Evolutionary conservation across 192 early-diverging fungal species (phyloP).

Genomic region (Podila minutissima): DNA sequence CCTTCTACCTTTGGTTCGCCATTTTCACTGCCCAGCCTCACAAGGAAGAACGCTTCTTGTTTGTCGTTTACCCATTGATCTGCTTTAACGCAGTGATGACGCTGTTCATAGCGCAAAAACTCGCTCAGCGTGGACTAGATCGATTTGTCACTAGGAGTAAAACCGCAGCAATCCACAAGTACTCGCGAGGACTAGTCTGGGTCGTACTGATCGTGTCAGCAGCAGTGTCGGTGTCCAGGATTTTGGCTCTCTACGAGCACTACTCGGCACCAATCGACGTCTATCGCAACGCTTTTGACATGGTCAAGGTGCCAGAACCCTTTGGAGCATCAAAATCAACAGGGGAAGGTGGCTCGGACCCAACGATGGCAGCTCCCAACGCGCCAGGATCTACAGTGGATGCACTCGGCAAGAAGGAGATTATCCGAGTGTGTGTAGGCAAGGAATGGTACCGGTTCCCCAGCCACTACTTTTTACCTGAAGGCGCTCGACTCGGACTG

Average conservation of each 20-base stretch:
- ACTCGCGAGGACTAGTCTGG: slow-evolving; percentile 44
- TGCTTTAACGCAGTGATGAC: slow-evolving; percentile 80
- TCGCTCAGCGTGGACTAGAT: slow-evolving; percentile 54
- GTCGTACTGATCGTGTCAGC: slow-evolving; percentile 55
- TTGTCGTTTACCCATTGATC: slow-evolving; percentile 89
- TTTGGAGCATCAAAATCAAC: background rate
- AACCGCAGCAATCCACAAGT: slow-evolving; percentile 45
- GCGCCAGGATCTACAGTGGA: background rate
- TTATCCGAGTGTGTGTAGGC: slow-evolving; percentile 80
- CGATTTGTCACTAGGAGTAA: slow-evolving; percentile 45
- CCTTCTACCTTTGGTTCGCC: slow-evolving; percentile 79
- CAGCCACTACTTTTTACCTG: slow-evolving; percentile 89
- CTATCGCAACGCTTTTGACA: slow-evolving; percentile 56
- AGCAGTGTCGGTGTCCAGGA: slow-evolving; percentile 73
- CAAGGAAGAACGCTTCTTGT: slow-evolving; percentile 98
- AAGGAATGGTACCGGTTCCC: slow-evolving; percentile 98
- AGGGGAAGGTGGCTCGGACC: slow-evolving; percentile 35
- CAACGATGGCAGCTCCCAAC: slow-evolving; percentile 18
- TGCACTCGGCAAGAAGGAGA: slow-evolving; percentile 10
- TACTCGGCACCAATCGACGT: slow-evolving; percentile 83
- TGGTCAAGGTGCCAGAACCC: slow-evolving; percentile 22
- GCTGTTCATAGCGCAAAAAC: slow-evolving; percentile 60
- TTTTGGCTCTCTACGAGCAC: slow-evolving; percentile 70
- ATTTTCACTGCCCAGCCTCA: slow-evolving; percentile 92
- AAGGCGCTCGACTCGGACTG: slow-evolving; percentile 73